Conservation (phyloP, 176 grass and related monocot species). For the Ananas comosus region DNA sequence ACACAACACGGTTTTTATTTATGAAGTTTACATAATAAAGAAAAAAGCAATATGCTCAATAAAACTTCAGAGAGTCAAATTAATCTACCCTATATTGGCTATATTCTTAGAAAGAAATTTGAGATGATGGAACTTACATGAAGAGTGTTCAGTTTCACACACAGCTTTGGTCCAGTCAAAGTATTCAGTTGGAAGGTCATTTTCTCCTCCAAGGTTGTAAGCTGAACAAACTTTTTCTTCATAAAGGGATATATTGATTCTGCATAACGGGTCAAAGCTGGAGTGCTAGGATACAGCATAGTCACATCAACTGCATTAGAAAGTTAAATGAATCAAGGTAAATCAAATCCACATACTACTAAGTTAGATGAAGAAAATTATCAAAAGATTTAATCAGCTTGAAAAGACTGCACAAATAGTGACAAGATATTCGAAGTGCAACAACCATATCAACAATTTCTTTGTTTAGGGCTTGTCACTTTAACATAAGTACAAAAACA, state of each 20-base stretch:
- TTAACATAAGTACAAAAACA: too few relatives aligned
- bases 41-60: too few relatives aligned
- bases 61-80: too few relatives aligned
- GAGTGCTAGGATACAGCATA: constrained; percentile 45
- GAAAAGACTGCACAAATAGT: too few relatives aligned
- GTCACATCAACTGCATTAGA: constrained; percentile 48
- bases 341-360: constrained; percentile 11
- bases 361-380: not conserved
- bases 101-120: constrained; percentile 3
- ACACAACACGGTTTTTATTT: too few relatives aligned
- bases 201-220: constrained; percentile 39
- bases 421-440: too few relatives aligned
- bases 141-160: constrained; percentile 90
- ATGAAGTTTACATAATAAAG: not conserved
- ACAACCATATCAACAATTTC: too few relatives aligned
- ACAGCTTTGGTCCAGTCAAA: constrained; percentile 53
- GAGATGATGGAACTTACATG: constrained; percentile 43
- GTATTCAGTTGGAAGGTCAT: constrained; percentile 39
- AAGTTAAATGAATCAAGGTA: constrained; percentile 8
- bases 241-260: constrained; percentile 68
- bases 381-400: too few relatives aligned
- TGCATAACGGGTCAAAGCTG: constrained; percentile 69
- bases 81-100: not conserved
- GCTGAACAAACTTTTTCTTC: constrained; percentile 51
- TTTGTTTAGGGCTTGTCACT: too few relatives aligned